A percentile compares a stretch with the other conserved stretches of the same genome.
phyloP scores from a whole-genome alignment of 2,329 filamentous ascomycete genomes.

The Aspergillus ochraceus region DNA sequence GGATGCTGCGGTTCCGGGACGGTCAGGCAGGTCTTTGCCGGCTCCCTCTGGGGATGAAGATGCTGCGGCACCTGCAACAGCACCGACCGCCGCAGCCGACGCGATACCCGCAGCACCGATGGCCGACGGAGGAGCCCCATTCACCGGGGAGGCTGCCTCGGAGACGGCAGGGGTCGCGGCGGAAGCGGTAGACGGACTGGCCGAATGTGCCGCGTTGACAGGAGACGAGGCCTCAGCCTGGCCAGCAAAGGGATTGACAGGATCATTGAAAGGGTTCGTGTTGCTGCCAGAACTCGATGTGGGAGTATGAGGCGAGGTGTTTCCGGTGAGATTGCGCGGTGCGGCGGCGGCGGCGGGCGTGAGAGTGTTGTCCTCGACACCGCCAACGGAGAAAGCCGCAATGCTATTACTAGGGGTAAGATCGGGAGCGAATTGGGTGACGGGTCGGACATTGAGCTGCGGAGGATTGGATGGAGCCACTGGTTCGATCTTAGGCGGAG shows the following conservation, averaged over 20 bases:
- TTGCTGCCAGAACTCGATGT: constrained; percentile 39
- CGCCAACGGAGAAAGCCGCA: constrained; percentile 20
- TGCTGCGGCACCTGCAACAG: constrained; percentile 40
- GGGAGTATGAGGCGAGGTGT: constrained; percentile 35
- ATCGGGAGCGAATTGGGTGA: constrained; percentile 78
- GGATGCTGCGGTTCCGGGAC: constrained; percentile 22
- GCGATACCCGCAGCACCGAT: constrained; percentile 32
- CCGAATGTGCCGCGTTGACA: constrained; percentile 1
- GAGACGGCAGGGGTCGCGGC: constrained; percentile 40
- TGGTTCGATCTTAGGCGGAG: constrained; percentile 39
- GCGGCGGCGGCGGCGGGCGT: constrained; percentile 20
- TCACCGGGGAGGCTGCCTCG: constrained; percentile 24
- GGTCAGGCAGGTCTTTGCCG: constrained; percentile 20
- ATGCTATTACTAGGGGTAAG: constrained; percentile 45
- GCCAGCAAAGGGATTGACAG: constrained; percentile 70
- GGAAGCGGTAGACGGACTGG: constrained; percentile 15
- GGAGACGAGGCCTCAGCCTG: constrained; percentile 52
- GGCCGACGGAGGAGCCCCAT: constrained; percentile 25
- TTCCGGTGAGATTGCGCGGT: constrained; percentile 35
- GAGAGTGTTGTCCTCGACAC: constrained; percentile 11
- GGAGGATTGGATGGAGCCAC: constrained; percentile 59
- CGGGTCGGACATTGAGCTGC: constrained; percentile 79
- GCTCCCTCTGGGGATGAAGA: constrained; percentile 31
- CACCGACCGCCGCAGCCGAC: constrained; percentile 41
- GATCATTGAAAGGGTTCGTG: constrained; percentile 52